phyloP scores from a whole-genome alignment of 768 basidiomycete genomes.

The Lentinula sp. region DNA sequence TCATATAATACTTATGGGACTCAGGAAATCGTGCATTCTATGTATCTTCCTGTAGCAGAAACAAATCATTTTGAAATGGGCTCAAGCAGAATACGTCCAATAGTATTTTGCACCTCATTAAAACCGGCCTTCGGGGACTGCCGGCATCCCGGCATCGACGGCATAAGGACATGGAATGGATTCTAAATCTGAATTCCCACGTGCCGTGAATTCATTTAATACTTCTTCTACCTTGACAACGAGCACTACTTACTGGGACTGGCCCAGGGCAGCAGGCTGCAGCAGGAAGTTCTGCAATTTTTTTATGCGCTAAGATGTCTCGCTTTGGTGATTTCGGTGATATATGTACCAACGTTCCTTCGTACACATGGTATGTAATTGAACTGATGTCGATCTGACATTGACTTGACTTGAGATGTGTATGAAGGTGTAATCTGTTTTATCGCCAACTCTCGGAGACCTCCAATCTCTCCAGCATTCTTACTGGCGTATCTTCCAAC shows the following conservation, averaged over 20 bases:
- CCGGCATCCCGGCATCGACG: too few species aligned
- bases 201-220: neutral
- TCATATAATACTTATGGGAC: too few species aligned
- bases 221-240: neutral
- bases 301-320: constrained; percentile 27
- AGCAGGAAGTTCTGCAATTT: neutral
- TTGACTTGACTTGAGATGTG: neutral
- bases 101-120: too few species aligned
- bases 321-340: constrained; percentile 69
- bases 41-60: too few species aligned
- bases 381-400: neutral
- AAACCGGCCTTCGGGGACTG: too few species aligned
- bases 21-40: too few species aligned
- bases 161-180: too few species aligned
- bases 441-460: constrained; percentile 55
- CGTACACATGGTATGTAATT: constrained; percentile 54
- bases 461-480: constrained; percentile 17
- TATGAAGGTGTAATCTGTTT: constrained; percentile 76
- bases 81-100: too few species aligned
- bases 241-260: neutral
- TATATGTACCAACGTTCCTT: constrained; percentile 63
- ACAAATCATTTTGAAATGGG: too few species aligned
- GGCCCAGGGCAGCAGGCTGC: neutral
- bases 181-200: too few species aligned
- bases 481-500: constrained; percentile 36